Percentiles rank a stretch among this genome's conserved stretches.
Evolutionary conservation across 257 asterid genomes (phyloP).

Genomic region (Hygrophila difformis): DNA sequence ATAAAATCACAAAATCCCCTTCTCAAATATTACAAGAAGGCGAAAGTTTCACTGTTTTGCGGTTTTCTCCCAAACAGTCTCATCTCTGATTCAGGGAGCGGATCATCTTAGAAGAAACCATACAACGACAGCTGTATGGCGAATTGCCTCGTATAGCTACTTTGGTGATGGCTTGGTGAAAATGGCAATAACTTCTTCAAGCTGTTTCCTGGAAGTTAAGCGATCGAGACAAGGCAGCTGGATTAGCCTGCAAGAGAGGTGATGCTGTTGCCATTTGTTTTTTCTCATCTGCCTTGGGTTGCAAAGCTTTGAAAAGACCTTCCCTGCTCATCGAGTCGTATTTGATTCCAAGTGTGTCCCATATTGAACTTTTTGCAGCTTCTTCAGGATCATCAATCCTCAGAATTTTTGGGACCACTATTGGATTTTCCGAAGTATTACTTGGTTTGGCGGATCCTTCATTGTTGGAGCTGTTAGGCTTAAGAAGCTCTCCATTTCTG

Average conservation of each 20-base stretch:
- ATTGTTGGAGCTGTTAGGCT: conserved; percentile 15
- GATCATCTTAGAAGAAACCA: too few relatives aligned
- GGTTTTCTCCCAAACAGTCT: too few relatives aligned
- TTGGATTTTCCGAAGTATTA: conserved; percentile 24
- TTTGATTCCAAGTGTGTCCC: conserved; percentile 56
- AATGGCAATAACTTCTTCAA: too few relatives aligned
- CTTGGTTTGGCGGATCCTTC: conserved; percentile 2
- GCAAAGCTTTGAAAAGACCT: conserved; percentile 44
- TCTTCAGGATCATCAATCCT: conserved; percentile 65
- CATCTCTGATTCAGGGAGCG: too few relatives aligned
- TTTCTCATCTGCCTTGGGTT: conserved; percentile 32
- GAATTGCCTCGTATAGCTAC: too few relatives aligned
- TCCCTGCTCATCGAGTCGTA: conserved; percentile 29
- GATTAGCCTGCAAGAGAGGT: conserved; percentile 40
- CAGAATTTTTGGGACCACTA: conserved; percentile 51
- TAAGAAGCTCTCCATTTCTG: conserved; percentile 36
- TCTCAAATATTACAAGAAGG: too few relatives aligned
- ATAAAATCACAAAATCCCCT: too few relatives aligned
- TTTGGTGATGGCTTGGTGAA: too few relatives aligned
- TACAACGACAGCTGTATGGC: too few relatives aligned
- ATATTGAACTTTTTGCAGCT: conserved; percentile 67
- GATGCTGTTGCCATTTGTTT: conserved; percentile 15
- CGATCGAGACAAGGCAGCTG: conserved; percentile 58
- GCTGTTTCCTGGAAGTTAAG: conserved; percentile 40
- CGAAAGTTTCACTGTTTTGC: too few relatives aligned